phyloP scores from a whole-genome alignment of 495 filamentous ascomycete genomes.

The Cairneyella variabilis region DNA sequence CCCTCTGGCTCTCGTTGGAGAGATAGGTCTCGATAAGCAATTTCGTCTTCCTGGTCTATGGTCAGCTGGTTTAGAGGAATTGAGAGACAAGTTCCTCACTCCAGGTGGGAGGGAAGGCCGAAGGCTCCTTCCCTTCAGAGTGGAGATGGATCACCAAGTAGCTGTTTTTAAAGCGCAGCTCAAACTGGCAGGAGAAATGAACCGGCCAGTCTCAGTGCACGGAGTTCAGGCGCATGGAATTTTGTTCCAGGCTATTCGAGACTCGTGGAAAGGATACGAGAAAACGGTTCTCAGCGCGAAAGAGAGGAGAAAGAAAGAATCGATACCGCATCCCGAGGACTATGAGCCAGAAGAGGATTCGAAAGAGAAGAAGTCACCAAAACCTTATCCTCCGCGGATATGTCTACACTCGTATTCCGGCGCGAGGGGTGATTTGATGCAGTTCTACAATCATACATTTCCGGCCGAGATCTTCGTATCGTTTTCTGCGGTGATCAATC shows the following conservation, averaged over 20 bases:
- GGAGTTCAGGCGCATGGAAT: slow-evolving; percentile 88
- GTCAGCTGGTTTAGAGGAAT: slow-evolving; percentile 46
- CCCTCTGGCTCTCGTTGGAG: slow-evolving; percentile 74
- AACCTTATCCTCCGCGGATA: slow-evolving; percentile 81
- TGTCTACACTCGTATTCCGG: slow-evolving; percentile 95
- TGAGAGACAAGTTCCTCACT: slow-evolving; percentile 55
- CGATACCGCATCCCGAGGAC: slow-evolving; percentile 31
- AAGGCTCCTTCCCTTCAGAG: slow-evolving; percentile 66
- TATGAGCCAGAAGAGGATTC: slow-evolving; percentile 24
- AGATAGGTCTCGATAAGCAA: slow-evolving; percentile 81
- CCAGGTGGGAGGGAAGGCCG: slow-evolving; percentile 82
- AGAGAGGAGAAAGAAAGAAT: slow-evolving; percentile 46
- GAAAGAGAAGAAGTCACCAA: slow-evolving; percentile 2
- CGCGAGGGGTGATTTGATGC: slow-evolving; percentile 66
- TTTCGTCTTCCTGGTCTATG: slow-evolving; percentile 76
- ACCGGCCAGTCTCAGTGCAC: slow-evolving; percentile 79
- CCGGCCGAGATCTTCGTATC: slow-evolving; percentile 83
- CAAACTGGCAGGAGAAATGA: slow-evolving; percentile 76
- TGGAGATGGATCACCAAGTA: slow-evolving; percentile 75
- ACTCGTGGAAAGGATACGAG: slow-evolving; percentile 82
- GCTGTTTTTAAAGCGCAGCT: slow-evolving; percentile 75
- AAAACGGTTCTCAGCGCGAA: slow-evolving; percentile 61
- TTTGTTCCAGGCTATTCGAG: slow-evolving; percentile 68
- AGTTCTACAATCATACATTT: slow-evolving; percentile 71
- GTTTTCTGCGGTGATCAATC: slow-evolving; percentile 82